Base-by-base conservation (phyloP, 2,329 filamentous ascomycete species). In the Xylariaceae sp. region DNA sequence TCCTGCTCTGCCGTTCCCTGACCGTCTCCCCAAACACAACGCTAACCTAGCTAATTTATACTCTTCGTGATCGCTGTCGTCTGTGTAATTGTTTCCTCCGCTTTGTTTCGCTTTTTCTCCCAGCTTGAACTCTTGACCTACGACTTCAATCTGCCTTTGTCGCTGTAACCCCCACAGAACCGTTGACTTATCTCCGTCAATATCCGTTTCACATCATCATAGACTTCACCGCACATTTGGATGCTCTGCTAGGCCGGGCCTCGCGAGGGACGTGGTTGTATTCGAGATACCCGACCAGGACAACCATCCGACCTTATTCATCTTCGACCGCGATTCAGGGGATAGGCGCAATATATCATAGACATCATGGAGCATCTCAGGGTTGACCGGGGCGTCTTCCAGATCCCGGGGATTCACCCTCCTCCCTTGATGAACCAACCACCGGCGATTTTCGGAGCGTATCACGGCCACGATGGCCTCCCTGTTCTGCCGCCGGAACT, bases 391-490 rank as follows among this genome's bases (percentile, higher is more conserved):
- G 56, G 55, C 55, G 65, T 66, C 56, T 81, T 78, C 55, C 73
- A 77, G 54, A 74, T 81, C 60, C 72, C 74, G 41, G 63, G 66
- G 49, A 73, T 76, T 65, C 61, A 58, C 27, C 66, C 69, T 50
- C 74, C 75, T 50, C 71, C 74, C 39, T 65, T 84, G 53, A 74
- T 83, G 66, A 77, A 78, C 59, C 79, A 78, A 50, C 76, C 80
- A 44, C 78, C 81, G 19, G 81, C 84, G 58, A 78, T 86, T 38
- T 88, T 85, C 54, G 77, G 80, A 40, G 66, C 66, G 38, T 85
- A 83, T 54, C 26, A 28, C 13, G 61, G 66, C 31, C 63, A 71
- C 31, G 79, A 85, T 55, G 74, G 74, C 33, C 65, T 84, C 40
- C 67, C 78, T 8, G 68, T 81, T 43, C 65, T 75, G 39, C 71